These are phyloP conservation scores for Trichoderma cornu-damae DNA, from an alignment of 2,329 filamentous ascomycete species.

Conservation along the genomic window DNA sequence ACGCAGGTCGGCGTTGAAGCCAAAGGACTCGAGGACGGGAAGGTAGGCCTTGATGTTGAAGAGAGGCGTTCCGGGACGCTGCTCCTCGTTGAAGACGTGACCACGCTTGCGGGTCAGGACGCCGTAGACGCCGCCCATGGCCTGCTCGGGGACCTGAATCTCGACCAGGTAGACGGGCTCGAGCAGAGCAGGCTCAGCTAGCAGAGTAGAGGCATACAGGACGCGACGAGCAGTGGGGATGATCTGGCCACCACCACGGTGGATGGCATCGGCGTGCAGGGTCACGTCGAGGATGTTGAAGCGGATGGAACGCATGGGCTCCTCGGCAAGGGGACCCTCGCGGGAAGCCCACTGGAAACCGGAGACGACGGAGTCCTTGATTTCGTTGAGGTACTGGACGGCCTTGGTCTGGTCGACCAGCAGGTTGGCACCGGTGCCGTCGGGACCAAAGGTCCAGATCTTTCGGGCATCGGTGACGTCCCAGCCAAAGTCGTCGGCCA, in stretches of 20 bases:
- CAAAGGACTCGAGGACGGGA: conserved; percentile 95
- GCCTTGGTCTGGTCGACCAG: conserved; percentile 99
- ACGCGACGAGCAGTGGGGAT: conserved; percentile 98
- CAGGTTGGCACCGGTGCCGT: conserved; percentile 96
- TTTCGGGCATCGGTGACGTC: conserved; percentile 99
- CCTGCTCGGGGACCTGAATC: conserved; percentile 96
- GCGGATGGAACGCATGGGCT: conserved; percentile 94
- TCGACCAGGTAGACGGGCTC: conserved; percentile 99
- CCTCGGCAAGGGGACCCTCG: conserved; percentile 95
- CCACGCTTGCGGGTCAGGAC: conserved; percentile 95
- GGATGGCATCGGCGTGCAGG: conserved; percentile 98
- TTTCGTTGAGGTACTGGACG: conserved; percentile 99
- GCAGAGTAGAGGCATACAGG: conserved; percentile 84
- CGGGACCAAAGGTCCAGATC: conserved; percentile 99
- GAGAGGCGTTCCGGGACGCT: conserved; percentile 95
- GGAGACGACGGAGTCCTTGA: conserved; percentile 99
- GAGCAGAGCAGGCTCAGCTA: conserved; percentile 84
- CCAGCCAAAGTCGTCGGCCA: conserved; percentile 97
- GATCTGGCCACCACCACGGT: conserved; percentile 98
- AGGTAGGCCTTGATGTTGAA: conserved; percentile 99
- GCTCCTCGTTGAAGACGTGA: conserved; percentile 98
- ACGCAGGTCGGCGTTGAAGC: conserved; percentile 97
- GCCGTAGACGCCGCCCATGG: conserved; percentile 99
- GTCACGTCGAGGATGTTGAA: conserved; percentile 99
- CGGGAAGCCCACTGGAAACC: conserved; percentile 99